A percentile compares a stretch with the other conserved stretches of the same genome.
phyloP scores from a whole-genome alignment of 805 yeast genomes.

The Ogataea ganodermae region DNA sequence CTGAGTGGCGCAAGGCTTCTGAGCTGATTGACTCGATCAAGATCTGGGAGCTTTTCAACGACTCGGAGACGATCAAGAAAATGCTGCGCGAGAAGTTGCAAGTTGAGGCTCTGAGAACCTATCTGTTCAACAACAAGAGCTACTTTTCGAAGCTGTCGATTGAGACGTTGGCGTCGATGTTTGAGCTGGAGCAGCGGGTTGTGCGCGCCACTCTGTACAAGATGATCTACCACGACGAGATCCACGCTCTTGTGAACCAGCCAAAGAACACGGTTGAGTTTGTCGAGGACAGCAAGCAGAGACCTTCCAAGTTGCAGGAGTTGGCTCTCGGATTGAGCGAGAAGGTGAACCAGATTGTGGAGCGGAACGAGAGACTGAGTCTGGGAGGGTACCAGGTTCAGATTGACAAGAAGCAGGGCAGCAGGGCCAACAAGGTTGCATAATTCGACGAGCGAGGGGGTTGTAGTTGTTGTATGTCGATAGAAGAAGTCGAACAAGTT shows the following conservation, averaged over 20 bases:
- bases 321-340: slow-evolving; percentile 84
- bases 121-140: slow-evolving; percentile 78
- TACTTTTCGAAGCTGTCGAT: slow-evolving; percentile 76
- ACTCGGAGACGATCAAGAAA: slow-evolving; percentile 63
- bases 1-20: slow-evolving; percentile 84
- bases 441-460: neutral
- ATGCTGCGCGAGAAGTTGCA: slow-evolving; percentile 80
- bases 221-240: slow-evolving; percentile 77
- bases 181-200: slow-evolving; percentile 57
- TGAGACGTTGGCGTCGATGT: slow-evolving; percentile 60
- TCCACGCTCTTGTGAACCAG: slow-evolving; percentile 74
- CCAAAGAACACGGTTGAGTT: slow-evolving; percentile 63
- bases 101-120: slow-evolving; percentile 90
- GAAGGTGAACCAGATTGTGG: slow-evolving; percentile 73
- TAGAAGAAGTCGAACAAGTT: too few species aligned
- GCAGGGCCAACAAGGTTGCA: slow-evolving; percentile 6
- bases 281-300: slow-evolving; percentile 62
- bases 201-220: slow-evolving; percentile 67
- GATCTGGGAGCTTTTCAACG: slow-evolving; percentile 82
- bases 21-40: slow-evolving; percentile 73
- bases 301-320: slow-evolving; percentile 82
- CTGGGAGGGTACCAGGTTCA: slow-evolving; percentile 65
- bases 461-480: neutral
- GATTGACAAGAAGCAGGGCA: slow-evolving; percentile 29
- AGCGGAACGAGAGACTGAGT: slow-evolving; percentile 82